These are phyloP conservation scores for Porodaedalea pini DNA, from an alignment of 1,284 basidiomycete species.

Conservation along the genomic window DNA sequence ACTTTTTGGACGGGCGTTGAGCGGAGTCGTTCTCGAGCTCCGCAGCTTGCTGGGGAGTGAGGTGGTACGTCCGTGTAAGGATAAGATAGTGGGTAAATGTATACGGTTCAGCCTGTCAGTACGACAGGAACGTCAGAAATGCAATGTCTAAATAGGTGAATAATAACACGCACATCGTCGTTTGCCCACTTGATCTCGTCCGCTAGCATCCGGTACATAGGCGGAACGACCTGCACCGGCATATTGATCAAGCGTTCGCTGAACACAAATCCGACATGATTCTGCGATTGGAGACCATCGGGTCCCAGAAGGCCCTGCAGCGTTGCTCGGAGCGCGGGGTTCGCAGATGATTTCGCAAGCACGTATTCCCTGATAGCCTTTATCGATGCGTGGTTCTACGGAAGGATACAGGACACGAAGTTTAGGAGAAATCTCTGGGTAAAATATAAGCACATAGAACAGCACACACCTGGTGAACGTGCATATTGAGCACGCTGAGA, in stretches of 20 bases:
- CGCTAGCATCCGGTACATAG: slow-evolving; percentile 83
- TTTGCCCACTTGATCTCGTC: slow-evolving; percentile 75
- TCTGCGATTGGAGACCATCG: slow-evolving; percentile 30
- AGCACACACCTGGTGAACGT: slow-evolving; percentile 61
- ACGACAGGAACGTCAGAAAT: neutral
- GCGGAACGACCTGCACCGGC: slow-evolving; percentile 85
- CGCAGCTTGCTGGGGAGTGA: slow-evolving; percentile 58
- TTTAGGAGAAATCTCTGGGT: neutral
- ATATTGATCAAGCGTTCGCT: slow-evolving; percentile 89
- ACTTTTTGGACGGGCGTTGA: slow-evolving; percentile 37
- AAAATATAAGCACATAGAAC: neutral
- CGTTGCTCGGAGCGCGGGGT: slow-evolving; percentile 47
- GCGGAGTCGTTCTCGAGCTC: slow-evolving; percentile 30
- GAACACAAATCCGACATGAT: slow-evolving; percentile 76
- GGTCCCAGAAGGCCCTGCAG: slow-evolving; percentile 53
- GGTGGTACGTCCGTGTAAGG: slow-evolving; percentile 70
- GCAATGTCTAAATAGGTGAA: neutral
- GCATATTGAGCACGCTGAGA: slow-evolving; percentile 79
- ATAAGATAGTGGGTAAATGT: slow-evolving; percentile 69
- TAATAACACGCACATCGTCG: slow-evolving; percentile 46
- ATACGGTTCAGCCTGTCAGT: slow-evolving; percentile 59
- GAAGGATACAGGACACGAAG: neutral
- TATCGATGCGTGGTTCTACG: slow-evolving; percentile 68
- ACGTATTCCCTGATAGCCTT: slow-evolving; percentile 71
- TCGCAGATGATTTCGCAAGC: slow-evolving; percentile 45